Percentiles rank a stretch among this genome's conserved stretches.
Conservation (phyloP, 495 filamentous ascomycete species). For the Aspergillus nanangensis region DNA sequence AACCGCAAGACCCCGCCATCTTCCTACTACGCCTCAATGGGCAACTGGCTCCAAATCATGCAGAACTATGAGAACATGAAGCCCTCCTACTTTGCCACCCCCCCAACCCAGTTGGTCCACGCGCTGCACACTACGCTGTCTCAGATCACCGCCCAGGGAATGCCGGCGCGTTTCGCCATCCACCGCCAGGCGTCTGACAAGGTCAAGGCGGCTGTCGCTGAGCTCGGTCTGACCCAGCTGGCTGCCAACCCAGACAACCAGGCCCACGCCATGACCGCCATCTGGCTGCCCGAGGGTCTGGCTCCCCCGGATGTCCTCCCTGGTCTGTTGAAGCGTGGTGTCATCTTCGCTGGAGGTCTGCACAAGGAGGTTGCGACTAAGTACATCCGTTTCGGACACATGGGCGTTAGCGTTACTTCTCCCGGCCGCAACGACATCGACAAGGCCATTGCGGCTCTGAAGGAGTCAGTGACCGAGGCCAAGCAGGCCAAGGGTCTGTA, state of each 20-base stretch:
- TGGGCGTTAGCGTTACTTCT: conserved; percentile 83
- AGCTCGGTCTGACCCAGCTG: conserved; percentile 81
- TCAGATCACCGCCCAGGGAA: conserved; percentile 75
- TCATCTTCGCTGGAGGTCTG: conserved; percentile 90
- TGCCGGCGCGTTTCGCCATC: conserved; percentile 72
- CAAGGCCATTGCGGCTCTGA: conserved; percentile 71
- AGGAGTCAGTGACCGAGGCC: conserved; percentile 69
- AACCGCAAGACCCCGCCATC: conserved; percentile 71
- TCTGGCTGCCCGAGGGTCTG: conserved; percentile 85
- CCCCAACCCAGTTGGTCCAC: conserved; percentile 88
- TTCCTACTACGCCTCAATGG: conserved; percentile 91
- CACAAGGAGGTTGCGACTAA: conserved; percentile 78
- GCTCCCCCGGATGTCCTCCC: conserved; percentile 77
- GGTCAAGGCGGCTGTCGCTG: conserved; percentile 74
- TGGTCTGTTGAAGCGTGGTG: conserved; percentile 80
- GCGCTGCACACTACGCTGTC: conserved; percentile 89
- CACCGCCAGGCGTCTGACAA: conserved; percentile 73
- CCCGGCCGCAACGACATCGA: conserved; percentile 64
- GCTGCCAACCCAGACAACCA: conserved; percentile 82
- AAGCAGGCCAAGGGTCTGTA: conserved; percentile 46
- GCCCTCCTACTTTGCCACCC: conserved; percentile 95
- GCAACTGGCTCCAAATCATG: conserved; percentile 99
- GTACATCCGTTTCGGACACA: conserved; percentile 83
- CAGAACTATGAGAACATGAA: conserved; percentile 97
- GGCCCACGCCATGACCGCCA: conserved; percentile 95